Conservation (phyloP, 2,329 filamentous ascomycete species). For the Fusarium dlaminii region DNA sequence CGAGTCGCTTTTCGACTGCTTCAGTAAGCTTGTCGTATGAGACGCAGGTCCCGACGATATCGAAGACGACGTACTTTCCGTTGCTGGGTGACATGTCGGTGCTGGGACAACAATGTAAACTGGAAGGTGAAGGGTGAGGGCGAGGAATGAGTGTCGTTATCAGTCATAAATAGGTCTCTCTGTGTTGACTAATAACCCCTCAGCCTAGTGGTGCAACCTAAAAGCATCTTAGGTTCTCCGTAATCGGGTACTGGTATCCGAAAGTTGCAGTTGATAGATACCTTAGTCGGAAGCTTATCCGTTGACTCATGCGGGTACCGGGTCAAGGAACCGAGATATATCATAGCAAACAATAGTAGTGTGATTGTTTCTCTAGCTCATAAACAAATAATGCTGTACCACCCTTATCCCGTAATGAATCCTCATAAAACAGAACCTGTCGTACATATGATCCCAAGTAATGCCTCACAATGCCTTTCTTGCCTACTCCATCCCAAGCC, state of each 20-base stretch:
- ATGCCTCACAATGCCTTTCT: not conserved
- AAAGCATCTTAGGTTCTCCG: not conserved
- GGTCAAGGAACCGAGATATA: not conserved
- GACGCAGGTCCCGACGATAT: constrained; percentile 29
- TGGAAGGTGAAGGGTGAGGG: not conserved
- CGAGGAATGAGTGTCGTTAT: not conserved
- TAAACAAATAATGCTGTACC: not conserved
- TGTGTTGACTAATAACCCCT: not conserved
- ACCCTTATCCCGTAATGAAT: not conserved
- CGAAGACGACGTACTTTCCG: constrained; percentile 28
- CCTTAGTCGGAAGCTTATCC: too few relatives aligned
- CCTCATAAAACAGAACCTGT: not conserved
- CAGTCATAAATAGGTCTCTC: not conserved
- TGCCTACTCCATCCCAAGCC: not conserved
- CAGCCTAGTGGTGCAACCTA: not conserved
- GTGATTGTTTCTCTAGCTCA: not conserved
- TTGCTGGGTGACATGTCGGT: not conserved
- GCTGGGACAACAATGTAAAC: not conserved
- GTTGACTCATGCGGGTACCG: not conserved
- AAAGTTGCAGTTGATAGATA: not conserved
- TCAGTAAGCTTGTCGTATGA: constrained; percentile 37
- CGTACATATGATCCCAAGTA: not conserved
- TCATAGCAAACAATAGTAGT: not conserved
- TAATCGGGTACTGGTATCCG: not conserved
- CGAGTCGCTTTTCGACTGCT: constrained; percentile 53